Evolutionary conservation across 2,329 filamentous ascomycete genomes (phyloP), one percentile per base, ranked within the genome.

Genomic region (Diaporthe sp.): DNA sequence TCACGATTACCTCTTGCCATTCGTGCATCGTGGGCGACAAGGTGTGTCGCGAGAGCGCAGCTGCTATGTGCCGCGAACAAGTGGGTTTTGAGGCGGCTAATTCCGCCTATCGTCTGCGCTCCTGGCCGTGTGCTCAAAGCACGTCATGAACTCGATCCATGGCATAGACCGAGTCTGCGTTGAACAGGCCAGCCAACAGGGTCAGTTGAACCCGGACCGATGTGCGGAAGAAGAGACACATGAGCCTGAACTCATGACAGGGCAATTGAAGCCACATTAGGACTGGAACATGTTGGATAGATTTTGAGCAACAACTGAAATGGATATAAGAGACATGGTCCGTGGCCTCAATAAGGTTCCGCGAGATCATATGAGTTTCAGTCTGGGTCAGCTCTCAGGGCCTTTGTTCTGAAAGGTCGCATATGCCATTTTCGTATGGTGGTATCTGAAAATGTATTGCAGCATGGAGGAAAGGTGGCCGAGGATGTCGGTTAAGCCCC

Each of bases 11-110:
- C 83, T 81, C 80, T 79, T 72, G 81, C 79, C 28, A 85, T 54
- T 87, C n/a, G 9, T 84, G 85, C 47, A 84, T 86, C 30, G 80
- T 82, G 81, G 92, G 94, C 15, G 93, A 95, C 81, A 91, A 93
- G 40, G 40, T 86, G 86, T 93, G 47, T 89, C 72, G 86, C 78
- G 72, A 85, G 15, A 82, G 83, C 77, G 83, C 84, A 73, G 72
- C 79, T 57, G 82, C 83, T 55, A 40, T 83, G 86, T 28, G 87
- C 88, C 10, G 86, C 89, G 2, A 82, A 79, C 25, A 82, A 55
- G 82, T 85, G 4, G 91, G 94, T 78, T 94, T 94, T 82, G 96
- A 96, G 94, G 94, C 89, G 3, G 93, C 93, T 33, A 89, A 94
- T 81, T 89, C 90, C 95, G 89, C 83, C 86, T 95, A 79, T 69